Evolutionary conservation across 805 yeast species (phyloP), one percentile per base, ranked within the genome.

Genomic region (Metschnikowia reukaufii): DNA sequence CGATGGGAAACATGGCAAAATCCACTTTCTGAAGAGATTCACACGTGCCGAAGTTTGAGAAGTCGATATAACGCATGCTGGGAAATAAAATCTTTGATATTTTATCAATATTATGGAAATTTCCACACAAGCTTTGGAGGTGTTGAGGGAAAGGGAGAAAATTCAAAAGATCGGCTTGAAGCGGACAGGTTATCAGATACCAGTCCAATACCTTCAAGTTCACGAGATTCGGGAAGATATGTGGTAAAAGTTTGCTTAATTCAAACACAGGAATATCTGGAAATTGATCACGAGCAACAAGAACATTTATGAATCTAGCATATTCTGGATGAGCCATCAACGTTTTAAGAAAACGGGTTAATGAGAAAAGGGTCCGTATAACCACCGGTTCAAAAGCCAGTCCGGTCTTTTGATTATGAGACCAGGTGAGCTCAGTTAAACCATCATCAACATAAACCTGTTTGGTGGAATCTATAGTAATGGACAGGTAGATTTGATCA

Each of bases 231-330:
- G 57, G 59, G 25, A 53, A 39, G 1, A 49, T 27, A 6, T 27
- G 25, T 13, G 8, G 18, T 38, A 51, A 44, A 39, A 36, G 45
- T 20, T 18, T 30, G 30, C 29, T 35, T 12, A 51, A 40, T 16
- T 53, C 58, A 31, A 41, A 44, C 25, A 42, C 38, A 2, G 56
- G 52, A 18, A 53, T 49, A 23, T 55, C 57, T 3, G 59, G 59
- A 37, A 51, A 36, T 17, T 39, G 35, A 31, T 39, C 45, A 6
- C 37, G 39, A 15, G 46, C 52, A 23, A 45, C 48, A 10, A 55
- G 19, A 6, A 17, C 21, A 20, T 37, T 40, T 4, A 55, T 23
- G 29, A 33, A 20, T 16, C 45, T 39, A 7, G 49, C 51, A 17
- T 44, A 47, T 3, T 27, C 46, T 8, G 49, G 50, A 12, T 45